A percentile compares a stretch with the other conserved stretches of the same genome.
phyloP scores from a whole-genome alignment of 2,329 filamentous ascomycete genomes.

The Cadophora sp. region DNA sequence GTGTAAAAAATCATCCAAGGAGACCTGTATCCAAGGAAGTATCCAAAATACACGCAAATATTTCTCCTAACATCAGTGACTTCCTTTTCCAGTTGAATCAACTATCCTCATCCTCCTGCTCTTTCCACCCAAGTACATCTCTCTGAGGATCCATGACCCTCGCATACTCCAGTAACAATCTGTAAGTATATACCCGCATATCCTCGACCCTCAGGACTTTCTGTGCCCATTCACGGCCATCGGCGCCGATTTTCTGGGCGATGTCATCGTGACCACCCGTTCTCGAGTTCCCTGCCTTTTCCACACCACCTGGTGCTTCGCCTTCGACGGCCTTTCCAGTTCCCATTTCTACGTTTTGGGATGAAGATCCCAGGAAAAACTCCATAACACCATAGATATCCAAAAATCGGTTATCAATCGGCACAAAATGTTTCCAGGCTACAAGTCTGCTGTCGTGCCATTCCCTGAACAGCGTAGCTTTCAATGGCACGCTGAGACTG shows the following conservation, averaged over 20 bases:
- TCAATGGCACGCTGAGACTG: conserved; percentile 72
- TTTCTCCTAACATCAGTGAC: neutral
- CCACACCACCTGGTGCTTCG: conserved; percentile 17
- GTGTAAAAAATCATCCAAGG: neutral
- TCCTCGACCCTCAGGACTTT: conserved; percentile 71
- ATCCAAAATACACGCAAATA: neutral
- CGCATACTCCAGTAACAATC: conserved; percentile 69
- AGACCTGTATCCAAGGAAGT: neutral
- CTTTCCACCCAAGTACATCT: conserved; percentile 39
- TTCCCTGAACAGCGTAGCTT: conserved; percentile 76
- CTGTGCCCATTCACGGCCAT: conserved; percentile 74
- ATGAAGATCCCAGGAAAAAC: conserved; percentile 70
- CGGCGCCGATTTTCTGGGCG: conserved; percentile 68
- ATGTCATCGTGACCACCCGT: conserved; percentile 50
- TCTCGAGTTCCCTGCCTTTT: neutral
- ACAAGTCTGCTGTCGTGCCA: conserved; percentile 79
- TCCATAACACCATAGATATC: conserved; percentile 77
- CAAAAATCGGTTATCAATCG: conserved; percentile 75
- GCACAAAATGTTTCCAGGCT: conserved; percentile 81
- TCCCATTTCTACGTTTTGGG: neutral
- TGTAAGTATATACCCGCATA: conserved; percentile 65
- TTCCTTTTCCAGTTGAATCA: neutral
- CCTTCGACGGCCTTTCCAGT: neutral
- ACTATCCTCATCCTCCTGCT: conserved; percentile 21
- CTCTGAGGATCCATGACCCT: conserved; percentile 43